Conservation (phyloP, 257 asterid species). For the Jasminum sambac region DNA sequence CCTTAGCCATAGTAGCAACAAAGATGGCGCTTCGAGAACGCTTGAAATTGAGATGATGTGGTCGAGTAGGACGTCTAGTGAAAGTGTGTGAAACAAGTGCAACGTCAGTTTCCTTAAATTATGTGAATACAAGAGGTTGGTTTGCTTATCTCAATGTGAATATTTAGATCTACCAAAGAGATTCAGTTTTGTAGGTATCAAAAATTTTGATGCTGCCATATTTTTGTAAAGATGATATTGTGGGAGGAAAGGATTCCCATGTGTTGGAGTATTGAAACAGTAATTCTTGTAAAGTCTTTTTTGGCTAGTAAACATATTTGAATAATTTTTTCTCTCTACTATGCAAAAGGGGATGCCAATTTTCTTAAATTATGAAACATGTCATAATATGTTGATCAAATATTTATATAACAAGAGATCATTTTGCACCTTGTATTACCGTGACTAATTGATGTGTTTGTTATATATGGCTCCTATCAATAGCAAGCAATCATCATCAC, state of each 20-base stretch:
- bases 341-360: neutral
- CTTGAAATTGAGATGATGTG: slow-evolving; percentile 75
- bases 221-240: neutral
- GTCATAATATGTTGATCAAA: neutral
- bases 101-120: neutral
- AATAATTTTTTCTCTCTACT: neutral
- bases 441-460: too few species aligned
- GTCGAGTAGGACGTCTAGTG: slow-evolving; percentile 50
- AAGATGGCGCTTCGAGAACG: slow-evolving; percentile 57
- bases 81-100: slow-evolving; percentile 29
- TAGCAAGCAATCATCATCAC: too few species aligned
- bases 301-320: neutral
- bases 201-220: neutral
- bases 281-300: neutral
- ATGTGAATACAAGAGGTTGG: neutral
- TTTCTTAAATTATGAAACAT: neutral
- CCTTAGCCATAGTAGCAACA: slow-evolving; percentile 54
- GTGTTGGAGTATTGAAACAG: neutral
- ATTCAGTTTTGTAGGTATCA: neutral
- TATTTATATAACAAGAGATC: too few species aligned
- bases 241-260: neutral
- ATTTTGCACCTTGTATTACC: too few species aligned
- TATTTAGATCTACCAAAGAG: neutral
- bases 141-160: neutral
- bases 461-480: too few species aligned